Evolutionary conservation across 352 stramenopile species (phyloP).

Genomic region (Pythium periplocum): DNA sequence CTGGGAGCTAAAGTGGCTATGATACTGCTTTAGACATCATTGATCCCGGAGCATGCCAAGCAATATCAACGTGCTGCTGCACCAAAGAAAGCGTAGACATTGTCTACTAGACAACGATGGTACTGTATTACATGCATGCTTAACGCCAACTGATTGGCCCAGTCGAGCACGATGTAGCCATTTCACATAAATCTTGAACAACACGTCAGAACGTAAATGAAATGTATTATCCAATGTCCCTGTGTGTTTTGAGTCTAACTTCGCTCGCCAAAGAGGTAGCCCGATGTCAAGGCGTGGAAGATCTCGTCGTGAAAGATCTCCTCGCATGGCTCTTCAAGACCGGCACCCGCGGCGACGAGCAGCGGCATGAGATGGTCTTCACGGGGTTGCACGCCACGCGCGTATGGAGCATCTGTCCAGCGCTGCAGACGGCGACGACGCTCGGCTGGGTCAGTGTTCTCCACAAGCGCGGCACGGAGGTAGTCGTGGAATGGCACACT

Average conservation of each 20-base stretch:
- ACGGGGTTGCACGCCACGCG: slow-evolving; percentile 25
- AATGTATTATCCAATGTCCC: no score
- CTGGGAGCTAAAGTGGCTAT: no score
- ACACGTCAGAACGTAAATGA: background rate
- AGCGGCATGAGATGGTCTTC: slow-evolving; percentile 49
- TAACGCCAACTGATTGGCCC: background rate
- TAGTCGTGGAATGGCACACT: background rate
- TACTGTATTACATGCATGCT: background rate
- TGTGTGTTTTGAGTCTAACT: background rate
- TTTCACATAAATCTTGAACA: background rate
- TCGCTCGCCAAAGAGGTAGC: background rate
- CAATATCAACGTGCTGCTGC: no score
- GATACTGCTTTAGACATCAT: no score
- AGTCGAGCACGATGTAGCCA: background rate
- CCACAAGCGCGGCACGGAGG: background rate
- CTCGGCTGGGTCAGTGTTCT: background rate
- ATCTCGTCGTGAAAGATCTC: background rate
- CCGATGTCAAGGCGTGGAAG: background rate
- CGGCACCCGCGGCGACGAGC: slow-evolving; percentile 33
- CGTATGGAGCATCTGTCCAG: slow-evolving; percentile 27
- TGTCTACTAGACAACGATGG: background rate
- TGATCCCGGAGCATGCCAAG: no score
- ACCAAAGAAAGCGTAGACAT: no score
- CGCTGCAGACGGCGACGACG: slow-evolving; percentile 12
- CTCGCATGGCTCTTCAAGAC: slow-evolving; percentile 24